phyloP scores from a whole-genome alignment of 2,329 filamentous ascomycete genomes.

The Rhexocercosporidium sp. region DNA sequence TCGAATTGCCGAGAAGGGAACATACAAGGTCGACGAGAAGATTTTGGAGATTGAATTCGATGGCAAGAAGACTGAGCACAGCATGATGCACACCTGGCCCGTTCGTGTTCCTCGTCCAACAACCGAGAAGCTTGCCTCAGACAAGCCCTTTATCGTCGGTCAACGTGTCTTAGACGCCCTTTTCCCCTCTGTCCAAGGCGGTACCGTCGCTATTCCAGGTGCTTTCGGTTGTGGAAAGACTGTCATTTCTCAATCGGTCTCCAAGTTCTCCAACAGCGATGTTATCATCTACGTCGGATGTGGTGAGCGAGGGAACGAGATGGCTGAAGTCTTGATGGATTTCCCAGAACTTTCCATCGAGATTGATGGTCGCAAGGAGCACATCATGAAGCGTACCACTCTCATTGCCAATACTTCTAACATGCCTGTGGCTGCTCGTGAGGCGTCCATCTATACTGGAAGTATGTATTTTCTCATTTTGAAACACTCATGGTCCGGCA shows the following conservation, averaged over 20 bases:
- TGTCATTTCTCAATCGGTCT: slow-evolving; percentile 97
- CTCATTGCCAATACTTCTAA: slow-evolving; percentile 99
- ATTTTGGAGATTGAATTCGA: slow-evolving; percentile 97
- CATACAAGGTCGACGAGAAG: slow-evolving; percentile 93
- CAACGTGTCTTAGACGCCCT: slow-evolving; percentile 96
- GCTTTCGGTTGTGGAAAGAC: slow-evolving; percentile 99
- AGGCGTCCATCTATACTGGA: slow-evolving; percentile 97
- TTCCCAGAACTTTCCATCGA: slow-evolving; percentile 98
- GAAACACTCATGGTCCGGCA: too few species aligned
- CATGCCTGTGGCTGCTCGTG: slow-evolving; percentile 98
- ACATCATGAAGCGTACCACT: slow-evolving; percentile 99
- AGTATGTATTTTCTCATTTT: slow-evolving; percentile 52
- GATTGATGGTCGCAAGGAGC: slow-evolving; percentile 91
- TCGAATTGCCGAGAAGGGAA: slow-evolving; percentile 84
- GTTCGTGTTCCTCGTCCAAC: slow-evolving; percentile 93
- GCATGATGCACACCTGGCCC: slow-evolving; percentile 99
- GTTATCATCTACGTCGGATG: slow-evolving; percentile 97
- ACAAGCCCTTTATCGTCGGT: slow-evolving; percentile 92
- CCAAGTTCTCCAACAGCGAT: slow-evolving; percentile 99
- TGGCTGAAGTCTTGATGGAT: slow-evolving; percentile 99
- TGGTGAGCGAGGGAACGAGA: slow-evolving; percentile 95
- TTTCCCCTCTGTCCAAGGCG: slow-evolving; percentile 95
- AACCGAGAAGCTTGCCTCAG: slow-evolving; percentile 88
- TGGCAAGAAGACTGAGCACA: slow-evolving; percentile 89
- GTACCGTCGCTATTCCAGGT: slow-evolving; percentile 96